Conservation (phyloP, 2,329 filamentous ascomycete genomes). For the Biscogniauxia mediterranea region DNA sequence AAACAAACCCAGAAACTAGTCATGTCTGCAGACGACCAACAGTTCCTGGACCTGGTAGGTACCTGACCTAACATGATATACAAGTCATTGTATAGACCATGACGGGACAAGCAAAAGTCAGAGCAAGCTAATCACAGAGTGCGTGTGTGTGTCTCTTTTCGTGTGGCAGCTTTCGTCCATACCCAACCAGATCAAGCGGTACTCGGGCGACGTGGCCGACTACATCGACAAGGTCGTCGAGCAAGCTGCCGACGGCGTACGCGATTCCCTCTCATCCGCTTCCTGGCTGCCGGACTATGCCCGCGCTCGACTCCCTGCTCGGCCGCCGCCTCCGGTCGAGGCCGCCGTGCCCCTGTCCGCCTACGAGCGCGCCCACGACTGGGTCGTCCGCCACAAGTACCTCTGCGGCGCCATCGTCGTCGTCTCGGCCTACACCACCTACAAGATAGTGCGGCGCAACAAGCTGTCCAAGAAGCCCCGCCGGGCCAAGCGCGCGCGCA, state of each 20-base stretch:
- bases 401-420: slow-evolving; percentile 70
- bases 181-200: slow-evolving; percentile 64
- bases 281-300: slow-evolving; percentile 72
- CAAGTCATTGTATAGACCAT: neutral
- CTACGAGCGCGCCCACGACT: slow-evolving; percentile 61
- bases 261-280: slow-evolving; percentile 65
- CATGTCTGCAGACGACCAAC: slow-evolving; percentile 79
- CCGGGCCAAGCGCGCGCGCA: slow-evolving; percentile 73
- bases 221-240: slow-evolving; percentile 82
- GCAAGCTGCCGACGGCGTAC: slow-evolving; percentile 66
- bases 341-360: slow-evolving; percentile 34
- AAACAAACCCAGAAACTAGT: slow-evolving; percentile 26
- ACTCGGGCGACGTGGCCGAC: slow-evolving; percentile 72
- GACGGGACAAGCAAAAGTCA: neutral
- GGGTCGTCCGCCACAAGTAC: slow-evolving; percentile 71
- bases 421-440: slow-evolving; percentile 64
- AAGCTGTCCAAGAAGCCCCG: slow-evolving; percentile 65
- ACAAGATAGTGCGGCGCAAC: slow-evolving; percentile 48
- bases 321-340: slow-evolving; percentile 34
- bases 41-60: slow-evolving; percentile 73
- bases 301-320: slow-evolving; percentile 55
- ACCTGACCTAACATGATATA: slow-evolving; percentile 2
- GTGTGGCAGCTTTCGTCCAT: slow-evolving; percentile 49
- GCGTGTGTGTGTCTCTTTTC: neutral
- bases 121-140: too few species aligned